Evolutionary conservation across 805 yeast genomes (phyloP), one percentile per base, ranked within the genome.

Genomic region (Ogataea dorogensis): DNA sequence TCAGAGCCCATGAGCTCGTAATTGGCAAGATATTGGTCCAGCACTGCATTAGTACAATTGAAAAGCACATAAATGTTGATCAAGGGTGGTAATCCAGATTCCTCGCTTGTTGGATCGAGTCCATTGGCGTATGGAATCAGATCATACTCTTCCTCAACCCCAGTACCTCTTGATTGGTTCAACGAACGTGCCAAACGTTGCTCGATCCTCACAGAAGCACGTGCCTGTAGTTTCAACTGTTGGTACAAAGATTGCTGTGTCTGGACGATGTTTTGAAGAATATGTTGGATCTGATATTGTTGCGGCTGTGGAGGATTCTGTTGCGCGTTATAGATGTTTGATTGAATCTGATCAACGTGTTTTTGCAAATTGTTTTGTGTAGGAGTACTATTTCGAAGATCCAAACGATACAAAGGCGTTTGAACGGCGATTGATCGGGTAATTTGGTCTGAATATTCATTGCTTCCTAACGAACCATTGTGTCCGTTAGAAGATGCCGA

Each of bases 131-230:
- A 57, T 3, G 61, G 58, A 5, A 58, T 46, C 4, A 51, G 26
- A 24, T 57, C 64, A 45, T 43, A 60, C 17, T 48, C 49, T n/a
- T 38, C 36, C 21, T 58, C 62, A 14, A 56, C 15, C 3, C 65
- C 65, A 9, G 56, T 36, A 2, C 62, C 64, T 17, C 63, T 39
- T n/a, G 40, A 24, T 19, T 42, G 40, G 34, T 60, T 60, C 13
- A 44, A 19, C 4, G 49, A 42, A 13, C 53, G 42, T 5, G 55
- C 50, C 12, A 57, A 36, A 14, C 56, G 46, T 32, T 58, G 63
- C 35, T 60, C 60, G 10, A 58, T 43, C 12, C 51, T 18, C 7
- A 53, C 44, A 5, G 49, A 30, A 1, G 51, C 40, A 13, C 46
- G 39, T 18, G 45, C 47, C 25, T 56, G 58, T n/a, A 43, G 28